These are phyloP conservation scores for Leavenworthia alabamica DNA, from an alignment of 345 rosid genomes.

Conservation along the genomic window DNA sequence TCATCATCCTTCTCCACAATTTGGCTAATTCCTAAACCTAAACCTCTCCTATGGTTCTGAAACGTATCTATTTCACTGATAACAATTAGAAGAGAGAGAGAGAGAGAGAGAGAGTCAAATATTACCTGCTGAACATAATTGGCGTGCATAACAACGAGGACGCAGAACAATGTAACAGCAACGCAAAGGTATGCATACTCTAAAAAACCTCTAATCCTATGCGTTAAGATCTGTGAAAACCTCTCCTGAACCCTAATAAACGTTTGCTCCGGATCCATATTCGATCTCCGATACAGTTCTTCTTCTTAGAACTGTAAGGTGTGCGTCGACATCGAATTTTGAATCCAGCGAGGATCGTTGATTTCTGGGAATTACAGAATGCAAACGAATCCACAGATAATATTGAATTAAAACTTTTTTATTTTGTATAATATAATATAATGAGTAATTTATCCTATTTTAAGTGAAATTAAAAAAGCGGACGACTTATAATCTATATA, in stretches of 20 bases:
- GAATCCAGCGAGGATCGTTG: neutral
- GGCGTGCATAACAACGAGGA: conserved; percentile 99
- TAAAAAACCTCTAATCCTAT: conserved; percentile 61
- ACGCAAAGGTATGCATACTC: conserved; percentile 74
- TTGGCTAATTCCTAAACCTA: no score
- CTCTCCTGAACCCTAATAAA: conserved; percentile 93
- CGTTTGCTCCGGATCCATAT: conserved; percentile 98
- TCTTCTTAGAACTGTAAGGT: neutral
- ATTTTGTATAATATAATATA: no score
- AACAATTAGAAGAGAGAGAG: no score
- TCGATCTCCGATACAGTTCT: neutral
- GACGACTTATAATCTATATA: no score
- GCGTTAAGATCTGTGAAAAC: conserved; percentile 83
- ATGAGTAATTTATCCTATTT: no score
- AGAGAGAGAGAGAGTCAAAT: no score
- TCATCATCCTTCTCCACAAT: no score
- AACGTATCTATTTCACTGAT: no score
- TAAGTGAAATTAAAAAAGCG: no score
- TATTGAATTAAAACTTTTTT: no score
- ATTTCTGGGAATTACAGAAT: neutral
- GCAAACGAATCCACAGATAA: neutral
- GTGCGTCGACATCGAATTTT: conserved; percentile 14
- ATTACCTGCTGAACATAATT: conserved; percentile 92
- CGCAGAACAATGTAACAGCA: conserved; percentile 77
- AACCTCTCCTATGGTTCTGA: no score